Evolutionary conservation across 2,329 filamentous ascomycete species (phyloP).

Genomic region (Botrytis fragariae): DNA sequence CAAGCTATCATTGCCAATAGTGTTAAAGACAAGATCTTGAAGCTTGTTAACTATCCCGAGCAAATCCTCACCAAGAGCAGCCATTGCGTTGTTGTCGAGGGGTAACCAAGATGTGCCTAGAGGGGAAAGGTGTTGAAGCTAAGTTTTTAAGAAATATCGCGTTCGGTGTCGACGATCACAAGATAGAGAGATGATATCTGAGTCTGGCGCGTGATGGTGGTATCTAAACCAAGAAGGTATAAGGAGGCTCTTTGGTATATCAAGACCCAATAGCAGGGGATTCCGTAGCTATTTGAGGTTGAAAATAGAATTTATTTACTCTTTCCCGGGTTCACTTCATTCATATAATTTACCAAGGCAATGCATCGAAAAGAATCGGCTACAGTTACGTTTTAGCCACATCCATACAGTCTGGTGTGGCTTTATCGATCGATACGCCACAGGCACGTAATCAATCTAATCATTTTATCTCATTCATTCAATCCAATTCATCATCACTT

Average conservation of each 20-base stretch:
- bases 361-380: constrained; percentile 8
- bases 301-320: constrained; percentile 18
- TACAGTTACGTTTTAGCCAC: constrained; percentile 12
- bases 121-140: constrained; percentile 17
- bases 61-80: constrained; percentile 92
- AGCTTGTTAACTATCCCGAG: constrained; percentile 96
- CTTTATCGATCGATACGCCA: constrained; percentile 1
- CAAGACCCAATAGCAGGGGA: constrained; percentile 15
- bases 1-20: constrained; percentile 96
- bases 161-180: constrained; percentile 18
- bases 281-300: constrained; percentile 9
- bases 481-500: not conserved
- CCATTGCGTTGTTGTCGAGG: constrained; percentile 56
- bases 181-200: constrained; percentile 9
- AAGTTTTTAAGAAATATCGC: constrained; percentile 16
- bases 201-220: not conserved
- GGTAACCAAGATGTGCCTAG: constrained; percentile 30
- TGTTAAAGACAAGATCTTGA: constrained; percentile 98
- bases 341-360: constrained; percentile 21
- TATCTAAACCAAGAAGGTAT: constrained; percentile 2
- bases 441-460: not conserved
- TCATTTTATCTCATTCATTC: not conserved
- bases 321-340: constrained; percentile 10
- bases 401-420: constrained; percentile 2
- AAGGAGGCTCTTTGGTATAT: not conserved